Evolutionary conservation across 441 rosid genomes (phyloP), one percentile per base, ranked within the genome.

Genomic region (Populus hybrid): DNA sequence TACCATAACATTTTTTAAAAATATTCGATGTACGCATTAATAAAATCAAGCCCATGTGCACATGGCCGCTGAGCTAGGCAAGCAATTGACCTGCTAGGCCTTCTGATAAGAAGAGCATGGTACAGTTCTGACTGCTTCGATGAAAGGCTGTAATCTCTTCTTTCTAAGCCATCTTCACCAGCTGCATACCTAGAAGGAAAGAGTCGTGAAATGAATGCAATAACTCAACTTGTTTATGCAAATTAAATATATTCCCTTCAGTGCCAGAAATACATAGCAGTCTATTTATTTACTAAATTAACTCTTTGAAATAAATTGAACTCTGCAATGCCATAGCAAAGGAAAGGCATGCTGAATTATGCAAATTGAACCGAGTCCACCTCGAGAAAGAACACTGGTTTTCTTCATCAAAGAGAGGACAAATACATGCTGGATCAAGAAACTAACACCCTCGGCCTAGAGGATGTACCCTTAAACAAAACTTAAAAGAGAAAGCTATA

Each of bases 121-220:
- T 10, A n/a, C 71, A 38, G 23, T 80, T 77, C 64, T 7, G 33
- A 21, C 50, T 42, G 71, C 67, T 68, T 70, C 65, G 63, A 23
- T 10, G 40, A 56, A 65, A 21, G 45, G 33, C 78, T 14, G 65
- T 74, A 4, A 42, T 36, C 64, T 73, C 72, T 35, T 66, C 56
- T 68, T 11, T 33, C 35, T 68, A 9, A 6, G 74, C 69, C 77
- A 78, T 75, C 75, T 70, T 74, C 64, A 2, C 29, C 29, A 31
- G 38, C 18, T 29, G 64, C 75, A 67, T 64, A 69, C 24, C 59
- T 71, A 76, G 11, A 72, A 18, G 77, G 68, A 45, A 77, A 67
- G 9, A 53, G 5, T 64, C 14, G 63, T 23, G 14, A 23, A 66
- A 74, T 63, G 78, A 31, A 79, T 72, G 69, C 68, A 53, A 74